Evolutionary conservation across 768 basidiomycete species (phyloP), one percentile per base, ranked within the genome.

Genomic region (Tulasnella calospora): DNA sequence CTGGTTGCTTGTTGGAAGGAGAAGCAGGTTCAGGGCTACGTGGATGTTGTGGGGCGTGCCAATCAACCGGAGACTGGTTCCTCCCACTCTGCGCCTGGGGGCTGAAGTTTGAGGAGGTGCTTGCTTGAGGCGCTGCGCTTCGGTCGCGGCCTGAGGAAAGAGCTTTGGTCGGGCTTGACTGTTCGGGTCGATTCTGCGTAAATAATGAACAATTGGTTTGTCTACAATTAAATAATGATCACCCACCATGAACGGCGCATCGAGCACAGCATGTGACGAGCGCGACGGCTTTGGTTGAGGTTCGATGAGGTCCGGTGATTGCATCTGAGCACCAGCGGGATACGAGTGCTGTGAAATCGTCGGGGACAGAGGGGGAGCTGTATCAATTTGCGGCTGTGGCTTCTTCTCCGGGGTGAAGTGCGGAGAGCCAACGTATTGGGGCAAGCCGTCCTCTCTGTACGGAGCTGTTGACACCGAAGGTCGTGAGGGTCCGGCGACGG

Each of bases 161-260:
- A 33, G 46, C 0, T 17, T 33, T 73, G 71, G 71, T 73, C 5
- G 71, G 40, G 36, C 46, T 73, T 6, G 38, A 41, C 33, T 35
- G 30, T 41, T 73, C 71, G 27, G 40, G 71, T 27, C 40, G 71
- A 19, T 73, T 73, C 71, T 73, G 71, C 40, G 61, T 67, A 67
- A 67, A 67, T 35, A 67, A 67, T 67, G 27, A 67, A 17, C 61
- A 35, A 35, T 27, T 41, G 40, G 38, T 73, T 73, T 73, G 71
- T 36, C 70, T 41, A 40, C 36, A 3, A 57, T 57, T 23, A 46
- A 38, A 27, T 75, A 61, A 73, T 12, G 30, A 61, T 19, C 10
- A 73, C 77, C 71, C 69, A 73, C 69, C 40, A 78, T 38, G 38
- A 78, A 78, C 77, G 77, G 69, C 33, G 40, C 77, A 35, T 72